A percentile compares a stretch with the other conserved stretches of the same genome.
phyloP scores from a whole-genome alignment of 1,139 yeast species.

The Kodamaea suecica region DNA sequence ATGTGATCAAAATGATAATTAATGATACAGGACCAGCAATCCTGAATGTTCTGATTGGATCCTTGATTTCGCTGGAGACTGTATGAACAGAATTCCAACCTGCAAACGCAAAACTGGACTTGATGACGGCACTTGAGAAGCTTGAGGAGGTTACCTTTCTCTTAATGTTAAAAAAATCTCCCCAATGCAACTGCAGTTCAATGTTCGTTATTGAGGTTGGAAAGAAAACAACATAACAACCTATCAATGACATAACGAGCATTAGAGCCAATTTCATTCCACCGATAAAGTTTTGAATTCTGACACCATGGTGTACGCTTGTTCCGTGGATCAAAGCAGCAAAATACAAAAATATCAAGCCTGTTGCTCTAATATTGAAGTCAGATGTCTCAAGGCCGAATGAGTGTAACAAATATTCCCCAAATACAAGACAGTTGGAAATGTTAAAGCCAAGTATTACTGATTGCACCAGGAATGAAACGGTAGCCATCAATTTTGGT shows the following conservation, averaged over 20 bases:
- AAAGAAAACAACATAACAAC: constrained; percentile 45
- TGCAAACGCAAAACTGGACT: constrained; percentile 57
- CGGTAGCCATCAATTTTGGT: constrained; percentile 60
- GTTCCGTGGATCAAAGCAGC: constrained; percentile 52
- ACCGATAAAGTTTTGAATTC: constrained; percentile 57
- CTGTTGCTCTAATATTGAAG: constrained; percentile 40
- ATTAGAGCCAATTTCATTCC: constrained; percentile 49
- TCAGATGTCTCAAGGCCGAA: constrained; percentile 41
- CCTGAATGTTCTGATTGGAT: constrained; percentile 54
- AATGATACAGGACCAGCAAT: constrained; percentile 62
- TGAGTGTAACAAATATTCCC: constrained; percentile 58
- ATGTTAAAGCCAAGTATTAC: constrained; percentile 63
- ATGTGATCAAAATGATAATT: constrained; percentile 47
- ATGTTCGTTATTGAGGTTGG: constrained; percentile 43
- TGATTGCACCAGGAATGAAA: constrained; percentile 54
- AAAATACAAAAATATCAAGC: constrained; percentile 39
- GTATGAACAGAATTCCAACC: constrained; percentile 69
- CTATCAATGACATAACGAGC: constrained; percentile 46
- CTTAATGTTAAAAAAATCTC: constrained; percentile 26
- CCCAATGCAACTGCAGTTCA: constrained; percentile 37
- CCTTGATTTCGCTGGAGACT: constrained; percentile 57
- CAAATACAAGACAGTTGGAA: constrained; percentile 67
- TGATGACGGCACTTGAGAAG: constrained; percentile 54
- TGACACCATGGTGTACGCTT: constrained; percentile 52
- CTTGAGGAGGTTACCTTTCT: constrained; percentile 39